Evolutionary conservation across 345 rosid genomes (phyloP), one percentile per base, ranked within the genome.

Genomic region (Combretum micranthum): DNA sequence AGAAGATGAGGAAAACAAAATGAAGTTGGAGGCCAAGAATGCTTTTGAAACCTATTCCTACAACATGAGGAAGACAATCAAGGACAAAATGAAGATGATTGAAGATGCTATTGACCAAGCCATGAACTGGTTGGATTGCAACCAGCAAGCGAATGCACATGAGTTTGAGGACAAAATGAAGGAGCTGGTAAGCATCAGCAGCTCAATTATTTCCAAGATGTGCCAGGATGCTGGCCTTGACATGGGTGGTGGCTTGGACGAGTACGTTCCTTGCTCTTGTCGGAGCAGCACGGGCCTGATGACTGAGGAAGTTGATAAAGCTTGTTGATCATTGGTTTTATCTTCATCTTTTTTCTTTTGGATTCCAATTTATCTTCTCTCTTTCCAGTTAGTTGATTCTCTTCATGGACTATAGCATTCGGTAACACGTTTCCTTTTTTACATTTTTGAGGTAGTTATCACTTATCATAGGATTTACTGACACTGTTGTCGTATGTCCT

Each of bases 261-360:
- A 52, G 16, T 71, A 59, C 16, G 69, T 54, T 39, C 67, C 72
- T 56, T 52, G 62, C 0, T 47, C 55, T 39, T 69, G 67, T 22
- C 65, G 65, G 0, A 56, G 75, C 25, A 82, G 80, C 20, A 66
- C 84, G 42, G 84, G 83, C 89, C 82, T n/a, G 50, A 81, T 78
- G 79, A 81, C 78, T 2, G 84, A 78, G 61, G 87, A 81, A 37
- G 82, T 81, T 15, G 87, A 81, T 66, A 78, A 76, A 75, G 59
- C 37, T 44, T 53, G 37, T 13, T 16, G 58, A 16, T n/a, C n/a
- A n/a, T n/a, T n/a, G n/a, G n/a, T n/a, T n/a, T n/a, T n/a, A n/a
- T n/a, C n/a, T n/a, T n/a, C n/a, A n/a, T n/a, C n/a, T n/a, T n/a
- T n/a, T n/a, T n/a, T n/a, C n/a, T n/a, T n/a, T n/a, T n/a, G n/a